A percentile compares a stretch with the other conserved stretches of the same genome.
These are phyloP conservation scores for Penicillium sp. DNA, from an alignment of 2,329 filamentous ascomycete species.

Conservation along the genomic window DNA sequence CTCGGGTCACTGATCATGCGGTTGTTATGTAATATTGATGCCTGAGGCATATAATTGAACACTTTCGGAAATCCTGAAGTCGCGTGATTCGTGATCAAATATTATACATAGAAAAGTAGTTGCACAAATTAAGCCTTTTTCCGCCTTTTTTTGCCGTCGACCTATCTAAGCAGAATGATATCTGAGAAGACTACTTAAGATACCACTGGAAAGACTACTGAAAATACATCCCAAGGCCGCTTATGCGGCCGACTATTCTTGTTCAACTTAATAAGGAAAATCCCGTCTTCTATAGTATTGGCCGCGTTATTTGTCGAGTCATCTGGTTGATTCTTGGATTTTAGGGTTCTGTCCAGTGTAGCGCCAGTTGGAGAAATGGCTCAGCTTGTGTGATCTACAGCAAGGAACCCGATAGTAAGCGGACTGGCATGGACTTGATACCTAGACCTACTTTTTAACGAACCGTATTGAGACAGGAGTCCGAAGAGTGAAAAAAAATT, in stretches of 20 bases:
- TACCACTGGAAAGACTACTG: too few species aligned
- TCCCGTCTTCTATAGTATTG: background rate
- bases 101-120: too few species aligned
- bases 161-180: too few species aligned
- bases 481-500: background rate
- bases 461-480: background rate
- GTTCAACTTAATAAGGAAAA: background rate
- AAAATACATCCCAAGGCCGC: too few species aligned
- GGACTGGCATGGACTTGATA: background rate
- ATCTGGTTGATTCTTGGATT: background rate
- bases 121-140: too few species aligned
- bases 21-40: slow-evolving; percentile 28
- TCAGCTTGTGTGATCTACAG: background rate
- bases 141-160: too few species aligned
- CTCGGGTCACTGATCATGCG: slow-evolving; percentile 36
- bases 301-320: background rate
- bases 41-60: slow-evolving; percentile 23
- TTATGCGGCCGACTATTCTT: too few species aligned
- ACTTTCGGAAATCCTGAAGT: background rate
- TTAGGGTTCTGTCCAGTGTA: background rate
- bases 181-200: too few species aligned
- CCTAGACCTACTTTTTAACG: background rate
- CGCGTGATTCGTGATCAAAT: background rate
- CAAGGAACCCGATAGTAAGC: background rate
- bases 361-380: background rate